phyloP scores from a whole-genome alignment of 2,329 filamentous ascomycete species.

The Scedosporium minutisporum region DNA sequence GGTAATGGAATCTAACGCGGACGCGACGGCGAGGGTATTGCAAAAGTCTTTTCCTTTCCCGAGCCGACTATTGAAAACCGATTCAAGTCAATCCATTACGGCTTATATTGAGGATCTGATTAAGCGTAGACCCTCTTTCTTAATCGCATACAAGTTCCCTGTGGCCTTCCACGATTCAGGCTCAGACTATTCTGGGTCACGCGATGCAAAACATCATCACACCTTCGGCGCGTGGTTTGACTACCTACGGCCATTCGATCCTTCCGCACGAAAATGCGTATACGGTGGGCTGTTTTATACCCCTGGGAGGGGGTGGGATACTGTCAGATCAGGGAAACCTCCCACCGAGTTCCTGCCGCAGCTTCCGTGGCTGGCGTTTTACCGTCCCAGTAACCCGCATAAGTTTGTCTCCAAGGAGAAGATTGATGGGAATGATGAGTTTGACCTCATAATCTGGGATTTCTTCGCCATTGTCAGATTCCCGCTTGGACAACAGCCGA shows the following conservation, averaged over 20 bases:
- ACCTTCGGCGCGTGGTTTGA: conserved; percentile 20
- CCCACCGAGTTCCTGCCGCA: conserved; percentile 15
- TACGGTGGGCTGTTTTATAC: conserved; percentile 40
- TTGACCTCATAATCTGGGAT: conserved; percentile 50
- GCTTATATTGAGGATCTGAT: too few relatives aligned
- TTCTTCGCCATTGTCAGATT: conserved; percentile 18
- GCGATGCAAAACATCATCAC: conserved; percentile 9
- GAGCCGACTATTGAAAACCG: neutral
- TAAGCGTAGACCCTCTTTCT: neutral
- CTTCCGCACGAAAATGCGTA: neutral
- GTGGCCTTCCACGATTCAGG: neutral
- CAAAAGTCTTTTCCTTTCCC: neutral
- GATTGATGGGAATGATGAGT: conserved; percentile 16
- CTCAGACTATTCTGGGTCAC: neutral
- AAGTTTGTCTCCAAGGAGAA: neutral
- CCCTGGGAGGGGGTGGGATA: conserved; percentile 26
- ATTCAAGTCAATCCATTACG: neutral
- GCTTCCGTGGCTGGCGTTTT: conserved; percentile 42
- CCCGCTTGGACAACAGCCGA: conserved; percentile 10
- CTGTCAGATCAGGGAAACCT: conserved; percentile 9
- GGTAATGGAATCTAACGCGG: neutral
- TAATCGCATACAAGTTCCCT: neutral
- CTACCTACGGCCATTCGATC: conserved; percentile 4
- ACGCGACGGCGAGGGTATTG: neutral
- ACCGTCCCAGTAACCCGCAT: conserved; percentile 33